A percentile compares a stretch with the other conserved stretches of the same genome.
These are phyloP conservation scores for Epichloe gansuensis DNA, from an alignment of 2,329 filamentous ascomycete species.

Conservation along the genomic window DNA sequence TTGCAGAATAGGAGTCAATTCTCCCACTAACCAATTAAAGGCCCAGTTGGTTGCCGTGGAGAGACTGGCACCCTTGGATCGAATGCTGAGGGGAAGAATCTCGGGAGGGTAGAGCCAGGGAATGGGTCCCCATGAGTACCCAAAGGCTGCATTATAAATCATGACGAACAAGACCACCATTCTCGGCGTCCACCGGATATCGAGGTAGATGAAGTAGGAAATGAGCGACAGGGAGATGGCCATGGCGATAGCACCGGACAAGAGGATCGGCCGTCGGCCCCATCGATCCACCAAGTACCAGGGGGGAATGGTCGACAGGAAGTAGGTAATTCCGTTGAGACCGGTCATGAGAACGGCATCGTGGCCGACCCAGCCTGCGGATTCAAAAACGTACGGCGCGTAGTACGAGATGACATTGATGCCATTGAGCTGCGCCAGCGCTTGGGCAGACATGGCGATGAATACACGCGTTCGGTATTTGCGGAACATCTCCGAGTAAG, in stretches of 20 bases:
- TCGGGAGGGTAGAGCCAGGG: conserved; percentile 99
- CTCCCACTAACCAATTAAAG: conserved; percentile 94
- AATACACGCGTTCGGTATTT: conserved; percentile 86
- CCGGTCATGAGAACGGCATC: conserved; percentile 93
- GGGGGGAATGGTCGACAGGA: conserved; percentile 82
- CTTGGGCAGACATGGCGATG: conserved; percentile 97
- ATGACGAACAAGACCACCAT: conserved; percentile 91
- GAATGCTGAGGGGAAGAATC: conserved; percentile 89
- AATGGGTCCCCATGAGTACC: conserved; percentile 89
- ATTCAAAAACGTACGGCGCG: conserved; percentile 89
- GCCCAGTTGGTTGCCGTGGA: conserved; percentile 97
- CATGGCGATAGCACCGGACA: conserved; percentile 86
- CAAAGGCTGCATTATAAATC: conserved; percentile 96
- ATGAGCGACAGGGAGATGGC: conserved; percentile 75
- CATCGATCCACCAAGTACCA: conserved; percentile 95
- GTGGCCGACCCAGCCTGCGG: conserved; percentile 87
- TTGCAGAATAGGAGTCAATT: conserved; percentile 87
- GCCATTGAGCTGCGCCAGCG: conserved; percentile 88
- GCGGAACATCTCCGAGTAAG: conserved; percentile 88
- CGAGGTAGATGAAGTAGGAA: conserved; percentile 89
- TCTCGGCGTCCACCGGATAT: conserved; percentile 63
- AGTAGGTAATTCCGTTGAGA: conserved; percentile 81
- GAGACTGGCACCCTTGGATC: conserved; percentile 90
- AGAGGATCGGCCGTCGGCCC: conserved; percentile 77
- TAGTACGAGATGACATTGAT: conserved; percentile 99